A percentile compares a stretch with the other conserved stretches of the same genome.
phyloP scores from a whole-genome alignment of 1,284 basidiomycete genomes.

The Trametes hirsuta region DNA sequence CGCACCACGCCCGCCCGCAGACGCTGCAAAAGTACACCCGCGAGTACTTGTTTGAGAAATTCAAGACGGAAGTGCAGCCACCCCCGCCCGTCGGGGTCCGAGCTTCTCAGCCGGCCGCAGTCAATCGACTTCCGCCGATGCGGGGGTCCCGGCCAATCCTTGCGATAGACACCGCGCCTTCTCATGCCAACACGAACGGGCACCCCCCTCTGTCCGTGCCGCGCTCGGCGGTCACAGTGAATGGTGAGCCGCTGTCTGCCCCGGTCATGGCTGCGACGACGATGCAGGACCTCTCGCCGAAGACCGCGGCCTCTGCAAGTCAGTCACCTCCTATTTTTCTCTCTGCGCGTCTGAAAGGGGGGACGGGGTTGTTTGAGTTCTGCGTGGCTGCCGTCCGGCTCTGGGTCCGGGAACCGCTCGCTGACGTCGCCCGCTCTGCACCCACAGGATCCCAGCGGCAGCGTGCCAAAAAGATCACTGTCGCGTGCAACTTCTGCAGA shows the following conservation, averaged over 20 bases:
- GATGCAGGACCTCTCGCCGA: conserved; percentile 37
- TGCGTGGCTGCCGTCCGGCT: conserved; percentile 2
- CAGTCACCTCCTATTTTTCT: conserved; percentile 20
- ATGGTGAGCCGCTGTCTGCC: conserved; percentile 29
- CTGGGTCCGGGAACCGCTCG: conserved; percentile 2
- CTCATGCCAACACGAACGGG: conserved; percentile 46
- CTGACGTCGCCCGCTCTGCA: conserved; percentile 13
- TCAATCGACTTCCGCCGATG: conserved; percentile 41
- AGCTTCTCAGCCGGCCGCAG: conserved; percentile 24
- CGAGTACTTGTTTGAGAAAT: conserved; percentile 82
- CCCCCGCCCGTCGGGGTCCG: conserved; percentile 46
- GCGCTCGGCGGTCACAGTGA: conserved; percentile 38
- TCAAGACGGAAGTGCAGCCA: conserved; percentile 61
- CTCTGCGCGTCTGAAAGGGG: conserved; percentile 1
- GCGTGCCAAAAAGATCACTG: conserved; percentile 78
- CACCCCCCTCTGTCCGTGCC: conserved; percentile 52
- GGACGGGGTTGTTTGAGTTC: conserved; percentile 11
- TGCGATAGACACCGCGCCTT: conserved; percentile 69
- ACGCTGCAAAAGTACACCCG: conserved; percentile 81
- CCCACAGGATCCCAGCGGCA: conserved; percentile 47
- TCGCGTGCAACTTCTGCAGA: conserved; percentile 84
- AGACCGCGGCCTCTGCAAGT: conserved; percentile 36
- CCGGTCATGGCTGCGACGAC: conserved; percentile 24
- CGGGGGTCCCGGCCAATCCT: conserved; percentile 64
- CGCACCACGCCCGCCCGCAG: conserved; percentile 39